Base-by-base conservation (phyloP, 2,329 filamentous ascomycete species). In the Ascomycota sp. region DNA sequence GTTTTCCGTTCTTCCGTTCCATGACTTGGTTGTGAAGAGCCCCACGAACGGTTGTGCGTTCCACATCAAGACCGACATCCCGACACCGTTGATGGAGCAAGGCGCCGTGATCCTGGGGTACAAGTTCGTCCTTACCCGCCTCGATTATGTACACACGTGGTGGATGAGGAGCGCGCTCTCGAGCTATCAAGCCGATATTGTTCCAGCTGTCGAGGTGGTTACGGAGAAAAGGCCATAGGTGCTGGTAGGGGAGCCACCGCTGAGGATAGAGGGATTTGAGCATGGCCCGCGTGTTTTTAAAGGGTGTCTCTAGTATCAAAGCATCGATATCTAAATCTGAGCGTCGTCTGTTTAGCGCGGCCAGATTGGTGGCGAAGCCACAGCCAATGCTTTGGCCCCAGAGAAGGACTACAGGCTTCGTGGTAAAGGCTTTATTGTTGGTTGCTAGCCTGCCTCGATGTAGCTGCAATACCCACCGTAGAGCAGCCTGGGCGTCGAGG, bases 371-470 rank as follows among this genome's bases (percentile, higher is more conserved):
- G 9, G 74, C 76, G 30, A 84, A 66, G 1, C 74, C 78, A 24
- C 72, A 68, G 1, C 80, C 79, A 35, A 84, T 71, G 40, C 74
- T 81, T 49, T 84, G 78, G 0, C 78, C 78, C 77, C 78, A 84
- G 9, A 84, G 52, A 1, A 82, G 45, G 1, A 80, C 38, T 7
- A 55, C 44, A 11, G 56, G 52, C 32, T 41, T 49, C 37, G 33
- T 41, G 13, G 33, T n/a, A n/a, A n/a, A n/a, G n/a, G n/a, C n/a
- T n/a, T n/a, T n/a, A 24, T 29, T 39, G 29, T 32, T 37, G 26
- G 32, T 39, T 40, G 21, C 36, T 32, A 26, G 36, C 37, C 38
- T 39, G 40, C 40, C 16, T 27, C 24, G 44, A 29, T 65, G 58
- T 21, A 53, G 40, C 12, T 62, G 45, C 4, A 57, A 56, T 21